These are phyloP conservation scores for Suhomyces atakaporum DNA, from an alignment of 1,139 yeast species.

Conservation along the genomic window DNA sequence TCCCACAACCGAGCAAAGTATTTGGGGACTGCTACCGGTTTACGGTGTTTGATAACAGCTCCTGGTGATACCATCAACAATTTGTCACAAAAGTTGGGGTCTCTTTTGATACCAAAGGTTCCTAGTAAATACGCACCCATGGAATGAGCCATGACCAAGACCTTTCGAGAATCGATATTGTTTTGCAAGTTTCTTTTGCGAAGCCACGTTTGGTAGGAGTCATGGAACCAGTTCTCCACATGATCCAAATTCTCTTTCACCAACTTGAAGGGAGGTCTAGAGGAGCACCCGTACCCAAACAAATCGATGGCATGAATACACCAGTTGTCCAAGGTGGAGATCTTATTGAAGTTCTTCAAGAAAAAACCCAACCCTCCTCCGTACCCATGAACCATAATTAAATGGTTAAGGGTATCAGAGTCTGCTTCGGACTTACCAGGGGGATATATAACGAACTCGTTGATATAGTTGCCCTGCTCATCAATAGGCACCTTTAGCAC, in stretches of 20 bases:
- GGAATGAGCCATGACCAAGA: conserved; percentile 57
- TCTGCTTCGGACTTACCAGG: conserved; percentile 30
- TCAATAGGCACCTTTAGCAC: conserved; percentile 44
- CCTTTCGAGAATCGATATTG: conserved; percentile 25
- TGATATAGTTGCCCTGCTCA: conserved; percentile 49
- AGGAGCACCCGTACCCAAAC: conserved; percentile 76
- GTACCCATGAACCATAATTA: conserved; percentile 72
- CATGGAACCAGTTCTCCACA: conserved; percentile 57
- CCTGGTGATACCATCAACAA: conserved; percentile 63
- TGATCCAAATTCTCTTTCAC: conserved; percentile 28
- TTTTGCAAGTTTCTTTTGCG: conserved; percentile 27
- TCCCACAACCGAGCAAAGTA: conserved; percentile 74
- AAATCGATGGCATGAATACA: conserved; percentile 71
- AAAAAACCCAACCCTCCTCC: conserved; percentile 79
- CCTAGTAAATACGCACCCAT: conserved; percentile 63
- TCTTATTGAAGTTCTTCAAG: conserved; percentile 56
- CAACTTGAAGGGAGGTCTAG: conserved; percentile 57
- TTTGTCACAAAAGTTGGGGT: conserved; percentile 48
- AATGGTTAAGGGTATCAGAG: conserved; percentile 47
- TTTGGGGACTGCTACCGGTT: conserved; percentile 51
- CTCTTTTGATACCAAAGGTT: conserved; percentile 43
- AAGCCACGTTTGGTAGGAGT: conserved; percentile 51
- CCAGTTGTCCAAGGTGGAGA: conserved; percentile 49
- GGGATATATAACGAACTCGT: conserved; percentile 64
- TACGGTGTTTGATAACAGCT: conserved; percentile 54